phyloP scores from a whole-genome alignment of 495 filamentous ascomycete species.

The Penicillium lagena region DNA sequence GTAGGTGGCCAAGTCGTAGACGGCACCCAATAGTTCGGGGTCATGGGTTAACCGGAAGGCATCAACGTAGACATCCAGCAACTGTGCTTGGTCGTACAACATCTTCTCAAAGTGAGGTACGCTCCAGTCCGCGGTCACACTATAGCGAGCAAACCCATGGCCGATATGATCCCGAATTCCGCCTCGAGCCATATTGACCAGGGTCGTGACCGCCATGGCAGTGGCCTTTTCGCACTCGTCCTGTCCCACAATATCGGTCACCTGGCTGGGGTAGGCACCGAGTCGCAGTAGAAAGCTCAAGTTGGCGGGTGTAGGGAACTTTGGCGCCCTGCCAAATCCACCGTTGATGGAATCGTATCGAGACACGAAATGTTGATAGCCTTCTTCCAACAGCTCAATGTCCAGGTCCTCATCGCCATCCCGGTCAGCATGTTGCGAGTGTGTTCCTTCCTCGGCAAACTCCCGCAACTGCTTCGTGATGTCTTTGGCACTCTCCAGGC shows the following conservation, averaged over 20 bases:
- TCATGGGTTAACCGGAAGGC: slow-evolving; percentile 71
- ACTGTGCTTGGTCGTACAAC: slow-evolving; percentile 89
- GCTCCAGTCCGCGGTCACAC: slow-evolving; percentile 84
- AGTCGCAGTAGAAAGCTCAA: slow-evolving; percentile 77
- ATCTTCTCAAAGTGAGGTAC: slow-evolving; percentile 98
- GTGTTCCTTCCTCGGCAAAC: slow-evolving; percentile 81
- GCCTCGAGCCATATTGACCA: slow-evolving; percentile 76
- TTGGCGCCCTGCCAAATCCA: slow-evolving; percentile 71
- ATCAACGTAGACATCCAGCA: slow-evolving; percentile 82
- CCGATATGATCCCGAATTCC: slow-evolving; percentile 93
- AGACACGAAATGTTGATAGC: slow-evolving; percentile 68
- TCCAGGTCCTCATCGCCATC: slow-evolving; percentile 66
- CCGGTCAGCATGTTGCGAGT: slow-evolving; percentile 47
- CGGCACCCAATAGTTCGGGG: slow-evolving; percentile 67
- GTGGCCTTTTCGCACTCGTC: slow-evolving; percentile 69
- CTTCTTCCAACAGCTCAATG: slow-evolving; percentile 86
- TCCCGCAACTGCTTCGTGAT: slow-evolving; percentile 74
- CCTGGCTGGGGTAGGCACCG: slow-evolving; percentile 60
- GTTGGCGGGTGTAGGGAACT: slow-evolving; percentile 87
- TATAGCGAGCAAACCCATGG: slow-evolving; percentile 84
- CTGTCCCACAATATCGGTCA: slow-evolving; percentile 79
- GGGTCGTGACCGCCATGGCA: slow-evolving; percentile 74
- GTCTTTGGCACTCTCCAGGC: slow-evolving; percentile 73
- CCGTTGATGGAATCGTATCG: slow-evolving; percentile 74
- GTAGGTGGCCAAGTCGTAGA: slow-evolving; percentile 80